These are phyloP conservation scores for Arthroderma sp. DNA, from an alignment of 2,329 filamentous ascomycete species.

Conservation along the genomic window DNA sequence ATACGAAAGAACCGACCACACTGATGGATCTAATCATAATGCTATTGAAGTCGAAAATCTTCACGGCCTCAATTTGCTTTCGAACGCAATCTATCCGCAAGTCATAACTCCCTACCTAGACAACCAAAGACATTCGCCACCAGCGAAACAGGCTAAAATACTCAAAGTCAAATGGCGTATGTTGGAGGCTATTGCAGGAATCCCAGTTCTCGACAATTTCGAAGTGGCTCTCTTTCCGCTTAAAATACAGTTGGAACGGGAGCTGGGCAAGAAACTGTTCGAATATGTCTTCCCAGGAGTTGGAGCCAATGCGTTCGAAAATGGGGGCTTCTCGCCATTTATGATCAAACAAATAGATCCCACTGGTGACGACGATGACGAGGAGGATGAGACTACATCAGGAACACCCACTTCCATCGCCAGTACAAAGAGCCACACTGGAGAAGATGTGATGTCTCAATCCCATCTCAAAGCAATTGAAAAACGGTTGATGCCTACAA, in stretches of 20 bases:
- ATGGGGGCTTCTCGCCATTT: slow-evolving; percentile 38
- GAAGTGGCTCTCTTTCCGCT: slow-evolving; percentile 88
- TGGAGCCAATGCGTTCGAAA: slow-evolving; percentile 41
- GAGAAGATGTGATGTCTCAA: slow-evolving; percentile 39
- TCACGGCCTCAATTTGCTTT: slow-evolving; percentile 76
- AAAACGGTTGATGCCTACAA: slow-evolving; percentile 67
- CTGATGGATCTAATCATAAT: slow-evolving; percentile 92
- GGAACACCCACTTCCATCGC: slow-evolving; percentile 26
- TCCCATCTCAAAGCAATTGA: slow-evolving; percentile 64
- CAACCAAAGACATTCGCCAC: slow-evolving; percentile 40
- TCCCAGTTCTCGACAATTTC: slow-evolving; percentile 93
- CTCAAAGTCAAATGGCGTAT: slow-evolving; percentile 94
- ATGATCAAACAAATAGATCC: slow-evolving; percentile 41
- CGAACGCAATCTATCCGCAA: slow-evolving; percentile 83
- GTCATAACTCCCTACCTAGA: slow-evolving; percentile 88
- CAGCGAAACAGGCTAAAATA: slow-evolving; percentile 61
- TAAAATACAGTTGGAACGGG: slow-evolving; percentile 83
- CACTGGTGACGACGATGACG: slow-evolving; percentile 30
- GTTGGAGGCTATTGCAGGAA: slow-evolving; percentile 94
- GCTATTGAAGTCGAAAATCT: slow-evolving; percentile 77
- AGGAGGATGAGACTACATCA: slow-evolving; percentile 36
- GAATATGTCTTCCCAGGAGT: slow-evolving; percentile 94
- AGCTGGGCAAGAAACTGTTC: slow-evolving; percentile 84
- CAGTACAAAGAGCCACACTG: slow-evolving; percentile 25
- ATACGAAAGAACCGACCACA: slow-evolving; percentile 93